A percentile compares a stretch with the other conserved stretches of the same genome.
Conservation (phyloP, 2,329 filamentous ascomycete genomes). For the Fonsecaea nubica region DNA sequence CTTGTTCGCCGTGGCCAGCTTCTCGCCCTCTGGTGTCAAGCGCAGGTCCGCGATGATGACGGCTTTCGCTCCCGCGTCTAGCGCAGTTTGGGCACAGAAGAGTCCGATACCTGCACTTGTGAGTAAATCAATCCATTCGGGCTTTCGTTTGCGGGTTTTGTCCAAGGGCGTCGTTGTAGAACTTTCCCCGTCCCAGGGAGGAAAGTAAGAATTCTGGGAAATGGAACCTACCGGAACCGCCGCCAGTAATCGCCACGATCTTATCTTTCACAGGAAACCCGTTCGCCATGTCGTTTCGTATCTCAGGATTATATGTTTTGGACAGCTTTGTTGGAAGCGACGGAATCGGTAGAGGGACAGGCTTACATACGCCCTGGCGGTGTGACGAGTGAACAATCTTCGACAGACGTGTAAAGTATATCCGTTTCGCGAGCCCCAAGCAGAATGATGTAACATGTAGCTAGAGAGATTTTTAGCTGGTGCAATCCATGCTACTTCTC, state of each 20-base stretch:
- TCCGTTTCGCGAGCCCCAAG: constrained; percentile 2
- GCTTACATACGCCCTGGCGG: neutral
- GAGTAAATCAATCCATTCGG: neutral
- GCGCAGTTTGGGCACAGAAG: neutral
- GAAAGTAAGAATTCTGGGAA: neutral
- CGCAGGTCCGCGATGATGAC: constrained; percentile 10
- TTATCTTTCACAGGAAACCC: constrained; percentile 6
- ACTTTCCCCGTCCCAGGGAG: neutral
- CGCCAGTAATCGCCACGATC: neutral
- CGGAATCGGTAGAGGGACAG: constrained; percentile 1
- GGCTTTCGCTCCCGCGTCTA: neutral
- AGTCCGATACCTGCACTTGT: constrained; percentile 1
- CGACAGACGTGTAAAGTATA: neutral
- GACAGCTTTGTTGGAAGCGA: neutral
- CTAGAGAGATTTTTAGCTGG: neutral
- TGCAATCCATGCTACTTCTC: neutral
- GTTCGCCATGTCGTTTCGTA: neutral
- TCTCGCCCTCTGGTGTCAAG: neutral
- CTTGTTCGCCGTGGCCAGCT: neutral
- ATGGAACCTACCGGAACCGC: neutral
- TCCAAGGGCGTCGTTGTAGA: neutral
- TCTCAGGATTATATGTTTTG: neutral
- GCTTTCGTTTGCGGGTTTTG: neutral
- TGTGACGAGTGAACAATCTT: constrained; percentile 1
- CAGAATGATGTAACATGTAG: constrained; percentile 1